These are phyloP conservation scores for Hansenula anomala DNA, from an alignment of 1,139 yeast species.

Conservation along the genomic window DNA sequence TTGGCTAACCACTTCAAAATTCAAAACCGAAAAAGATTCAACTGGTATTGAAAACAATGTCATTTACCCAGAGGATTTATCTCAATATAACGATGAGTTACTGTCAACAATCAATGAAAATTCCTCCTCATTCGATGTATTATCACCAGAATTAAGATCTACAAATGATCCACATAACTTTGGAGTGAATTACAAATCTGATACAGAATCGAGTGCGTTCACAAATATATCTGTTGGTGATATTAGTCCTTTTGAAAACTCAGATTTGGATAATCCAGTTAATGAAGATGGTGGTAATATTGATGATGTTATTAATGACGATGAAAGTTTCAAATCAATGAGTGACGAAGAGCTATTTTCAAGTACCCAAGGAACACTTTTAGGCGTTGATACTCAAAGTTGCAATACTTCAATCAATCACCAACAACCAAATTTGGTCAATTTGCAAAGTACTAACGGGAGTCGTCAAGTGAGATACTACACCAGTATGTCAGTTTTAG, in stretches of 20 bases:
- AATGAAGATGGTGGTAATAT: not conserved
- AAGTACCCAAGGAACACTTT: slow-evolving; percentile 22
- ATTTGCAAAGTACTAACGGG: slow-evolving; percentile 12
- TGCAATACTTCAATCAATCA: not conserved
- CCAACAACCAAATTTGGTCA: slow-evolving; percentile 4
- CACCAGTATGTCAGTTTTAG: slow-evolving; percentile 20
- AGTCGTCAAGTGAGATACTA: slow-evolving; percentile 13
- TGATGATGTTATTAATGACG: slow-evolving; percentile 9
- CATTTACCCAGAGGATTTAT: slow-evolving; percentile 38
- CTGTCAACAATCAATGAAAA: slow-evolving; percentile 3
- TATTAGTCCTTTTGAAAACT: slow-evolving; percentile 4
- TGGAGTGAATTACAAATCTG: slow-evolving; percentile 10
- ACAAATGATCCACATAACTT: not conserved
- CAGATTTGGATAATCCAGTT: not conserved
- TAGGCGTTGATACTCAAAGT: slow-evolving; percentile 3
- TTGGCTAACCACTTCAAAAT: slow-evolving; percentile 43
- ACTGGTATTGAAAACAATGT: slow-evolving; percentile 53
- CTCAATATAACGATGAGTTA: slow-evolving; percentile 3
- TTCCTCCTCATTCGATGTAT: not conserved
- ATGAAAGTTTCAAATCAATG: slow-evolving; percentile 14
- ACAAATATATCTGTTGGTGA: slow-evolving; percentile 15
- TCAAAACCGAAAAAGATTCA: slow-evolving; percentile 36
- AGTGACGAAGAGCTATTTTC: slow-evolving; percentile 16
- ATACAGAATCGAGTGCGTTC: slow-evolving; percentile 18
- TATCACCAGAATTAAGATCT: not conserved